These are phyloP conservation scores for Beta lomatogona DNA, from an alignment of 179 eudicot genomes.

Conservation along the genomic window DNA sequence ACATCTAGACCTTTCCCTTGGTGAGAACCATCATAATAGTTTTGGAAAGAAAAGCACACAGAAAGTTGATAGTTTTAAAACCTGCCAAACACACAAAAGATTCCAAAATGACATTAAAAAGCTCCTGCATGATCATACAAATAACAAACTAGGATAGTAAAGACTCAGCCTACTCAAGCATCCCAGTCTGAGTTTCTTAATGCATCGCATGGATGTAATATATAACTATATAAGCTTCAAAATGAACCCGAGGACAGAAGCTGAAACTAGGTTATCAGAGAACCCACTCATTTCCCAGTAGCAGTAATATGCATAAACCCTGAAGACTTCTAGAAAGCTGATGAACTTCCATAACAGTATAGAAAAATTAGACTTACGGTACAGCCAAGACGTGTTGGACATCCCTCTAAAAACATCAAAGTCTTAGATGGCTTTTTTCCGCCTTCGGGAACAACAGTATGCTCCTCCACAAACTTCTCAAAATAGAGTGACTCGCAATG, in stretches of 20 bases:
- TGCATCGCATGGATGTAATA: not conserved
- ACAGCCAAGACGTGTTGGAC: constrained; percentile 77
- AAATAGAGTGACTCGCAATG: constrained; percentile 74
- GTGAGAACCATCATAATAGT: not conserved
- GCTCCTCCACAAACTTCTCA: constrained; percentile 81
- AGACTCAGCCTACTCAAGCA: not conserved
- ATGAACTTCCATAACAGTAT: not conserved
- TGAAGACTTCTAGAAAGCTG: not conserved
- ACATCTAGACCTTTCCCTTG: constrained; percentile 8
- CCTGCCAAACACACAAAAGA: not conserved
- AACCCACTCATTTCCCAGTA: not conserved
- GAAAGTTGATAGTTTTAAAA: not conserved
- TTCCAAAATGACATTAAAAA: not conserved
- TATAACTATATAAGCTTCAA: not conserved
- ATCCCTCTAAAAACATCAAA: constrained; percentile 90
- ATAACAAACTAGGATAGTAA: not conserved
- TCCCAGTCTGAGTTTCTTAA: not conserved
- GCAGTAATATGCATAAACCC: not conserved
- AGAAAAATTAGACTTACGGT: constrained; percentile 56
- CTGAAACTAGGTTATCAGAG: not conserved
- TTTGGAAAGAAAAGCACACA: not conserved
- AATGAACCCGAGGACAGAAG: not conserved
- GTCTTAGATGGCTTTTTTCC: constrained; percentile 81
- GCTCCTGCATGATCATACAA: not conserved
- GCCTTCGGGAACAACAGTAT: constrained; percentile 49